phyloP scores from a whole-genome alignment of 495 filamentous ascomycete species.

The Cudoniella acicularis region DNA sequence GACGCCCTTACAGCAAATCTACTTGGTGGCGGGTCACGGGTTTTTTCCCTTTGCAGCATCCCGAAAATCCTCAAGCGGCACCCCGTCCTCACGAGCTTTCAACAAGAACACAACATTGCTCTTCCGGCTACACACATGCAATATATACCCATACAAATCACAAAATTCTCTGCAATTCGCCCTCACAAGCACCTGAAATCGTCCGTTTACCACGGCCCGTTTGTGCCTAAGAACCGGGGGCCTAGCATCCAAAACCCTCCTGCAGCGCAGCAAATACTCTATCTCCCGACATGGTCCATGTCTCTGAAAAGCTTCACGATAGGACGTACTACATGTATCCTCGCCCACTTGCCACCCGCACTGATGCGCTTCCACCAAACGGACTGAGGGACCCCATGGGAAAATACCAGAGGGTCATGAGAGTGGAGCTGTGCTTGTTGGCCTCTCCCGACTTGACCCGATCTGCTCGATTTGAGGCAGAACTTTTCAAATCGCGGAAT shows the following conservation, averaged over 20 bases:
- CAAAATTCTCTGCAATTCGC: neutral
- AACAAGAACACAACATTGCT: neutral
- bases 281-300: neutral
- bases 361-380: slow-evolving; percentile 1
- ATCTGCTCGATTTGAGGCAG: neutral
- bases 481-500: neutral
- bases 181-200: neutral
- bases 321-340: no score
- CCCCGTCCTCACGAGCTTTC: neutral
- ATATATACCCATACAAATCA: neutral
- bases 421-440: neutral
- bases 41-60: no score
- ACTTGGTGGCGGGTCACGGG: no score
- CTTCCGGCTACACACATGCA: neutral
- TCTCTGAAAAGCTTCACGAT: neutral
- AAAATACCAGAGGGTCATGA: neutral
- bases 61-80: no score
- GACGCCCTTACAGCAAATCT: neutral
- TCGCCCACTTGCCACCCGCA: neutral
- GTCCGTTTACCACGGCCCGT: neutral
- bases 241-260: neutral
- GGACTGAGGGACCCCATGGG: slow-evolving; percentile 12
- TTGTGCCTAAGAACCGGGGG: neutral
- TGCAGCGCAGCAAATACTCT: neutral
- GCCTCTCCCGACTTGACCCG: slow-evolving; percentile 1